Conservation (phyloP, 352 stramenopile genomes). For the Thraustotheca clavata region DNA sequence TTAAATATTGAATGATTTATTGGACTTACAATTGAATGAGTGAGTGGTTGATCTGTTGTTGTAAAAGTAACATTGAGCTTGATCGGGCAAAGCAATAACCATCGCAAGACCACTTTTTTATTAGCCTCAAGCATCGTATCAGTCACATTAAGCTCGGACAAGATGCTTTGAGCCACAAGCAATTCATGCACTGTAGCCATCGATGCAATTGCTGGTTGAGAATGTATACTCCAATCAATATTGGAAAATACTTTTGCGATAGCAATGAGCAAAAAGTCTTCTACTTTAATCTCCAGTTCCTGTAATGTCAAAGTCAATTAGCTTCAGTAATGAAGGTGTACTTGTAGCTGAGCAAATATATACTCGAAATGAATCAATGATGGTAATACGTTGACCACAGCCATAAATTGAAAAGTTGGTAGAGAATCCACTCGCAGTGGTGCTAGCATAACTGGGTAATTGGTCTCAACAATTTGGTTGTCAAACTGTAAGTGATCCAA, state of each 20-base stretch:
- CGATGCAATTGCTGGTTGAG: not conserved
- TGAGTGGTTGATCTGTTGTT: conserved; percentile 68
- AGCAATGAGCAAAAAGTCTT: conserved; percentile 68
- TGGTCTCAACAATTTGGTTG: conserved; percentile 78
- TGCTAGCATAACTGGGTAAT: conserved; percentile 68
- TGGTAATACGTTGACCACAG: conserved; percentile 50
- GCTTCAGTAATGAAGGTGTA: not conserved
- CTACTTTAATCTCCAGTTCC: conserved; percentile 79
- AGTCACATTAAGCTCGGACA: not conserved
- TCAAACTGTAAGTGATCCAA: conserved; percentile 77
- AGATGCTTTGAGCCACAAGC: conserved; percentile 17
- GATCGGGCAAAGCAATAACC: conserved; percentile 75
- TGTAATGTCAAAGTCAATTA: not conserved
- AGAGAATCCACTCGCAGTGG: conserved; percentile 62
- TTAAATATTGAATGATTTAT: not conserved
- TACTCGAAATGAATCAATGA: conserved; percentile 78
- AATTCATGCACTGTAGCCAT: not conserved
- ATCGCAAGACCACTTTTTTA: conserved; percentile 66
- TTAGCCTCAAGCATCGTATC: conserved; percentile 33
- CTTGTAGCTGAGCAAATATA: conserved; percentile 76
- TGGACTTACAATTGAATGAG: conserved; percentile 52
- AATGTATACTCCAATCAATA: conserved; percentile 5
- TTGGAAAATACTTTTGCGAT: conserved; percentile 52
- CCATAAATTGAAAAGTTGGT: conserved; percentile 75
- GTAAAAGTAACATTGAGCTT: conserved; percentile 85